A percentile compares a stretch with the other conserved stretches of the same genome.
Evolutionary conservation across 257 asterid genomes (phyloP).

Genomic region (Salvia hispanica): DNA sequence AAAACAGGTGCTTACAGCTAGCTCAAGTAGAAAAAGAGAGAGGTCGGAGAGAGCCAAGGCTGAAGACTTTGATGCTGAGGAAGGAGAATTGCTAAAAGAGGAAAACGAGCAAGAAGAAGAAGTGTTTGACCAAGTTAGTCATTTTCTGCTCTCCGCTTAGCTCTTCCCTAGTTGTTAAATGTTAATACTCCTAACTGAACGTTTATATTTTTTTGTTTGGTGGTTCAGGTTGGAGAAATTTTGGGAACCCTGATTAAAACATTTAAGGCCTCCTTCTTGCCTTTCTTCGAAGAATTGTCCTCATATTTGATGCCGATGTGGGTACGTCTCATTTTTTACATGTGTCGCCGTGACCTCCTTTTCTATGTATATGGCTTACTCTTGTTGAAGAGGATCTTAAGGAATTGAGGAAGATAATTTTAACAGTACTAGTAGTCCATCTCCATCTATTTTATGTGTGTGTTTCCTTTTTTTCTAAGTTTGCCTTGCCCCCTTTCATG

Average conservation of each 20-base stretch:
- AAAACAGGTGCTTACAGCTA: constrained; percentile 87
- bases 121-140: constrained; percentile 91
- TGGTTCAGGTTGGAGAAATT: constrained; percentile 81
- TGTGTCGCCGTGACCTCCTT: background rate
- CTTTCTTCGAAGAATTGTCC: constrained; percentile 89
- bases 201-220: constrained; percentile 12
- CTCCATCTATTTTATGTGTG: constrained; percentile 1
- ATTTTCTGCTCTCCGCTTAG: background rate
- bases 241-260: constrained; percentile 94
- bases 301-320: constrained; percentile 96
- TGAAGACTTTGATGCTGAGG: constrained; percentile 99
- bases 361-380: background rate
- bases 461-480: background rate
- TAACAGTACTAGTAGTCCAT: constrained; percentile 1
- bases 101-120: constrained; percentile 99
- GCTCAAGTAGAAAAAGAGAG: constrained; percentile 86
- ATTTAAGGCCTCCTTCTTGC: constrained; percentile 86
- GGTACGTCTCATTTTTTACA: constrained; percentile 54
- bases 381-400: constrained; percentile 6
- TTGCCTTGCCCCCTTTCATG: background rate
- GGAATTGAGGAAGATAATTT: constrained; percentile 3
- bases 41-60: constrained; percentile 92
- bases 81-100: constrained; percentile 88
- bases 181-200: constrained; percentile 1
- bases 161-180: constrained; percentile 22